Evolutionary conservation across 495 filamentous ascomycete species (phyloP), one percentile per base, ranked within the genome.

Genomic region (Annulohypoxylon stygium): DNA sequence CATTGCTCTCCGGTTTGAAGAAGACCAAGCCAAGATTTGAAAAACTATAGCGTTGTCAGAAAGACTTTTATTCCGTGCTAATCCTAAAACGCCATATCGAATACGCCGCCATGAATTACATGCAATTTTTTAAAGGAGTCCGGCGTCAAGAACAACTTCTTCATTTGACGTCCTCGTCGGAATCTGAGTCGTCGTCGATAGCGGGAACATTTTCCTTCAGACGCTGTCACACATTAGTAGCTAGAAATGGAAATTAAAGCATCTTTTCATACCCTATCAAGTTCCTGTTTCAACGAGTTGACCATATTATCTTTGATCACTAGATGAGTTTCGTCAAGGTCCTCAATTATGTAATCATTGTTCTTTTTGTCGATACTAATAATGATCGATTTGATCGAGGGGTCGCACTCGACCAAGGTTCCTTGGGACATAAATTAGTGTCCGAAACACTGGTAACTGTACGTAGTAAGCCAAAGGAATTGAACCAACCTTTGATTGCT

Each of bases 1-100:
- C 96, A 0, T 81, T 97, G 77, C 69, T 92, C 67, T 91, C 91
- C 6, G 93, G 92, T 2, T 77, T 97, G 61, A 84, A 92, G 83
- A 97, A 92, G 87, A 89, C 86, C 70, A 95, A 89, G 73, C 90
- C 93, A 10, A 92, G 82, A 9, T 99, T 97, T 86, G 91, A 90
- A 81, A 99, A 98, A 83, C 81, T 98, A 61, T 98, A 85, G 75
- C 43, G 16, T 58, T 11, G 25, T 34, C 34, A 16, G n/a, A 55
- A 16, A 55, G 2, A 4, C 25, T 25, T 9, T 11, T 53, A 37
- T 57, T 16, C 10, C n/a, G 39, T 37, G 9, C 36, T n/a, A 37
- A 36, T 16, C 33, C n/a, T 36, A 43, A 18, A 53, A 9, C 45
- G 30, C 26, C 43, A 11, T 67, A 59, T 47, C 37, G 45, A 20